phyloP scores from a whole-genome alignment of 257 asterid genomes.

The Solanum rostratum region DNA sequence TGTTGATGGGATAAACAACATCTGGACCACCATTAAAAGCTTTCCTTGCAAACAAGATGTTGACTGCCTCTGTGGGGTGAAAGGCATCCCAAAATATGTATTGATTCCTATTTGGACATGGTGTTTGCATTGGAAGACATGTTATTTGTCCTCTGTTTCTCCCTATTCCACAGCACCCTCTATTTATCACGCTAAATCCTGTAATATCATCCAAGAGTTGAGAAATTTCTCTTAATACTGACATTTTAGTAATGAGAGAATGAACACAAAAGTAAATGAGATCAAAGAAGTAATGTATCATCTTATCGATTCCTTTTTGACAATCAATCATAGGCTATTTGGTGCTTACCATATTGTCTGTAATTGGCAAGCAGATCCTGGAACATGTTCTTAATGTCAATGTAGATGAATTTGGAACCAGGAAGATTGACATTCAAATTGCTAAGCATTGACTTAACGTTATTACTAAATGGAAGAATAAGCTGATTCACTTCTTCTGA shows the following conservation, averaged over 20 bases:
- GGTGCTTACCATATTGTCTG: constrained; percentile 43
- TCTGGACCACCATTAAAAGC: constrained; percentile 10
- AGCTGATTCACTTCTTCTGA: constrained; percentile 60
- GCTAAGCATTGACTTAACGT: constrained; percentile 61
- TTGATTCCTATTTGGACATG: constrained; percentile 24
- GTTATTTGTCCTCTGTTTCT: constrained; percentile 7
- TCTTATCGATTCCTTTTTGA: neutral
- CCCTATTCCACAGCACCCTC: constrained; percentile 25
- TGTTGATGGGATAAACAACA: constrained; percentile 6
- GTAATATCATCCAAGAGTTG: neutral
- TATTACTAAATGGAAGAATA: constrained; percentile 47
- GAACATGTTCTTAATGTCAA: constrained; percentile 57
- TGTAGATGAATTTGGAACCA: constrained; percentile 43
- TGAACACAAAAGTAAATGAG: neutral
- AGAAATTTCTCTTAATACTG: neutral
- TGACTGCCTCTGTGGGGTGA: constrained; percentile 30
- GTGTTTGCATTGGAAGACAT: constrained; percentile 10
- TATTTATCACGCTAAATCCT: constrained; percentile 30
- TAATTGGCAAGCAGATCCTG: constrained; percentile 63
- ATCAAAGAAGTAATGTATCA: neutral
- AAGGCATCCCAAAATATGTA: constrained; percentile 39
- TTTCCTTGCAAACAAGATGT: constrained; percentile 13
- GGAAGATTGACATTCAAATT: constrained; percentile 51
- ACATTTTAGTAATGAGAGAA: neutral
- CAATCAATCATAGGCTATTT: neutral